Percentiles rank a stretch among this genome's conserved stretches.
phyloP scores from a whole-genome alignment of 2,329 filamentous ascomycete genomes.

The Tolypocladium album region DNA sequence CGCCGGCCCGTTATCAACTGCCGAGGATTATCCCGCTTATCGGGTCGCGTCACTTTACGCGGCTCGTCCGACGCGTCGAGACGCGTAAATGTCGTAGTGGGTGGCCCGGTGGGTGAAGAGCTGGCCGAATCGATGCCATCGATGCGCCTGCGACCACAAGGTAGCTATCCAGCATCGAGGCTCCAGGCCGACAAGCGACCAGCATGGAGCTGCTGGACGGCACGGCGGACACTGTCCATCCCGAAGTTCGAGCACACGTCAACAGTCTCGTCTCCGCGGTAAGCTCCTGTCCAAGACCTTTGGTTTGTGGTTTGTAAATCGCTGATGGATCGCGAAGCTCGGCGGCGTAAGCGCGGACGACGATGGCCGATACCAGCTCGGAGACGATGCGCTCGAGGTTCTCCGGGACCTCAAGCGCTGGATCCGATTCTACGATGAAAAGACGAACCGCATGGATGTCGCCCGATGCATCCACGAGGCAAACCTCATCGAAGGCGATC shows the following conservation, averaged over 20 bases:
- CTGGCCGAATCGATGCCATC: background rate
- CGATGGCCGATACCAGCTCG: constrained; percentile 74
- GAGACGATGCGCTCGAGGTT: constrained; percentile 86
- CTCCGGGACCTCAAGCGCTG: constrained; percentile 90
- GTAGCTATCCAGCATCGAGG: background rate
- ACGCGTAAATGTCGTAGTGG: constrained; percentile 8
- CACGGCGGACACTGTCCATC: constrained; percentile 60
- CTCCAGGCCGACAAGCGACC: background rate
- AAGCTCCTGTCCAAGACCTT: constrained; percentile 25
- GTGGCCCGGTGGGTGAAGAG: background rate
- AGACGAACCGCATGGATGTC: constrained; percentile 87
- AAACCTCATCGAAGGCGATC: constrained; percentile 81
- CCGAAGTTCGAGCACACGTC: constrained; percentile 86
- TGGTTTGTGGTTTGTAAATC: background rate
- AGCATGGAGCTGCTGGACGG: constrained; percentile 45
- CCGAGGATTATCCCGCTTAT: constrained; percentile 7
- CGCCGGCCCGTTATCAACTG: constrained; percentile 1
- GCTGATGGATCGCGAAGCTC: constrained; percentile 42
- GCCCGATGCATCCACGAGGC: constrained; percentile 85
- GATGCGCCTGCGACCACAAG: background rate
- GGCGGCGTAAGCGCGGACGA: constrained; percentile 73
- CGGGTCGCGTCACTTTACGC: constrained; percentile 2
- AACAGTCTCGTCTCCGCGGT: constrained; percentile 90
- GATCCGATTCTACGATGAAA: constrained; percentile 90
- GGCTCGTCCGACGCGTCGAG: constrained; percentile 9